Evolutionary conservation across 495 filamentous ascomycete genomes (phyloP).

Genomic region (Trypethelium eluteriae): DNA sequence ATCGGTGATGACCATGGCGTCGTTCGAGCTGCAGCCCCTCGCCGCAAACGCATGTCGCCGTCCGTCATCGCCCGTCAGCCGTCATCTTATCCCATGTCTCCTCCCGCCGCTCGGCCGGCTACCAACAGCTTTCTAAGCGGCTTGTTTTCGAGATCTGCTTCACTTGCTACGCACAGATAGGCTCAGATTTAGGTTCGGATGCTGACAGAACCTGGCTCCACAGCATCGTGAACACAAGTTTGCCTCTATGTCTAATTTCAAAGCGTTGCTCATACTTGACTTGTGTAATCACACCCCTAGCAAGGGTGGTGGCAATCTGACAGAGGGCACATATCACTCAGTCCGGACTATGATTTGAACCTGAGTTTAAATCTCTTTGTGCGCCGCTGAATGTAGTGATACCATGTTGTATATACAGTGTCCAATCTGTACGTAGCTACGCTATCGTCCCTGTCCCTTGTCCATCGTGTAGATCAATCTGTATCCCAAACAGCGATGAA

Average conservation of each 20-base stretch:
- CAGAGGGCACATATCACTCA: not conserved
- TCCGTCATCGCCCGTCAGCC: slow-evolving; percentile 10
- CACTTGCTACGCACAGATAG: not conserved
- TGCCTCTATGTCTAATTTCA: not conserved
- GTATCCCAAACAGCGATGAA: not conserved
- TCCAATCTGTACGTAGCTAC: slow-evolving; percentile 7
- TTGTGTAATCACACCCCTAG: not conserved
- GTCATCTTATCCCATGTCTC: not conserved
- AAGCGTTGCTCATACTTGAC: not conserved
- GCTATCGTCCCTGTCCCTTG: not conserved
- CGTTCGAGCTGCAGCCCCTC: not conserved
- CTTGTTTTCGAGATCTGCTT: not conserved
- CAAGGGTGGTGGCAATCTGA: not conserved
- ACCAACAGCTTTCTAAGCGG: not conserved
- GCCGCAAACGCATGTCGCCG: not conserved
- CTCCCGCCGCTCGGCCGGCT: slow-evolving; percentile 1
- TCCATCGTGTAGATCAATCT: not conserved
- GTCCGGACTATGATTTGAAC: not conserved
- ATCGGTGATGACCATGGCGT: not conserved
- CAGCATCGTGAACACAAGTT: slow-evolving; percentile 5
- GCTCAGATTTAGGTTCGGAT: not conserved
- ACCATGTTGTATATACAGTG: slow-evolving; percentile 1
- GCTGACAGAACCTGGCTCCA: not conserved
- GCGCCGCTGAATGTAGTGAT: not conserved
- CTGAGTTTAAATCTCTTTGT: not conserved